Base-by-base conservation (phyloP, 495 filamentous ascomycete species). In the Amphirosellinia nigrospora region DNA sequence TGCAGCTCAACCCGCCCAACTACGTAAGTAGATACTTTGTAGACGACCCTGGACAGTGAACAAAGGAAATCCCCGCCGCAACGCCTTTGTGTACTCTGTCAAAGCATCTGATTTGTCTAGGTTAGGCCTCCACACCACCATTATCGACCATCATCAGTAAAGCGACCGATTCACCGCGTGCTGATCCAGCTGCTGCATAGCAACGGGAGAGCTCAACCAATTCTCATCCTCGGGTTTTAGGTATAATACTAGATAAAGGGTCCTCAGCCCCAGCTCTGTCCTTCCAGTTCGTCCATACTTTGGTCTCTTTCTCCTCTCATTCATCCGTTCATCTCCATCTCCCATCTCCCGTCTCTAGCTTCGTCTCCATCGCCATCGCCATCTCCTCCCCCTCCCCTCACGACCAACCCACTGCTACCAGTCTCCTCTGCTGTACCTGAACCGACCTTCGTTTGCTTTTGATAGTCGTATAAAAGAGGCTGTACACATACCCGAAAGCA, bases 171-270 rank as follows among this genome's bases (percentile, higher is more conserved):
- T 67, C 64, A 67, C 64, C 64, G 64, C 36, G 64, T 63, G 50
- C 66, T n/a, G n/a, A n/a, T 69, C 68, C 68, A 70, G 68, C 68
- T 70, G 59, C 68, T 64, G 68, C 68, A 64, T 64, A 64, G 59
- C 68, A 64, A 64, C 60, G 46, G 53, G 63, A 56, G 46, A 62
- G 67, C 67, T 63, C 46, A 63, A 50, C 68, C 60, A 64, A 46
- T 38, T 58, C 21, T 46, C 36, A 55, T 69, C 59, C 52, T 69
- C 59, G 66, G 66, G 66, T 68, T 30, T 69, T 69, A n/a, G n/a
- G 34, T 69, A 30, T 41, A 63, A 62, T 63, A 50, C 43, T 69
- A 69, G 68, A 70, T 70, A 70, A 70, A 70, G 38, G 56, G 34
- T 38, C 60, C 59, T 64, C 68, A 64, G 68, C 68, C 68, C 68